Conservation (phyloP, 805 yeast species). For the Metschnikowia shivogae region DNA sequence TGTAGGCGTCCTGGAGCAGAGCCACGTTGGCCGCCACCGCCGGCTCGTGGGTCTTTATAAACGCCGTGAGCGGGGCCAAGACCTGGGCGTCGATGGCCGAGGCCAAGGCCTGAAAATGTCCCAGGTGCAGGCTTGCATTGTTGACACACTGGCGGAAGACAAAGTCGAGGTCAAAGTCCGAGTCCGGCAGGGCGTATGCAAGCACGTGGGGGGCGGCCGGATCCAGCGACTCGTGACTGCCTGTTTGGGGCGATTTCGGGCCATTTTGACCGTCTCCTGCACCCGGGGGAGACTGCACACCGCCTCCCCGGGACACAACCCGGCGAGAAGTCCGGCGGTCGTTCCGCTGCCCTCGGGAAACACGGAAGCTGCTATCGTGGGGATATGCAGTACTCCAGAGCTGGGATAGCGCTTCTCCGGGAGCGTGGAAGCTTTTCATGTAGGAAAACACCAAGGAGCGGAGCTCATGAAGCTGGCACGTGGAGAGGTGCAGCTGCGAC, state of each 20-base stretch:
- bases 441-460: conserved; percentile 34
- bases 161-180: conserved; percentile 10
- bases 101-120: conserved; percentile 23
- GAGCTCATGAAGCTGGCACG: conserved; percentile 39
- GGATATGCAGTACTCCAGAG: conserved; percentile 24
- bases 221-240: neutral
- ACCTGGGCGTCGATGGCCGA: conserved; percentile 32
- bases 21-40: conserved; percentile 22
- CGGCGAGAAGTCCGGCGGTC: neutral
- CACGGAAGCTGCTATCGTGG: conserved; percentile 22
- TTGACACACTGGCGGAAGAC: conserved; percentile 14
- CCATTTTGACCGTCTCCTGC: too few species aligned
- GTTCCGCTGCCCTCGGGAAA: conserved; percentile 12
- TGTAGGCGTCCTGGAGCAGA: conserved; percentile 21
- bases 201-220: neutral
- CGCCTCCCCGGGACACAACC: neutral
- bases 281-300: neutral
- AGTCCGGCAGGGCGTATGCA: neutral
- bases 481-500: conserved; percentile 28
- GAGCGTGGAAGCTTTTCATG: conserved; percentile 33
- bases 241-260: too few species aligned
- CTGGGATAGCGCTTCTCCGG: conserved; percentile 30
- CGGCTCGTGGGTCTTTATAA: conserved; percentile 36
- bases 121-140: conserved; percentile 11
- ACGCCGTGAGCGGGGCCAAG: conserved; percentile 30